Evolutionary conservation across 2,329 filamentous ascomycete genomes (phyloP).

Genomic region (Raffaelea arxii): DNA sequence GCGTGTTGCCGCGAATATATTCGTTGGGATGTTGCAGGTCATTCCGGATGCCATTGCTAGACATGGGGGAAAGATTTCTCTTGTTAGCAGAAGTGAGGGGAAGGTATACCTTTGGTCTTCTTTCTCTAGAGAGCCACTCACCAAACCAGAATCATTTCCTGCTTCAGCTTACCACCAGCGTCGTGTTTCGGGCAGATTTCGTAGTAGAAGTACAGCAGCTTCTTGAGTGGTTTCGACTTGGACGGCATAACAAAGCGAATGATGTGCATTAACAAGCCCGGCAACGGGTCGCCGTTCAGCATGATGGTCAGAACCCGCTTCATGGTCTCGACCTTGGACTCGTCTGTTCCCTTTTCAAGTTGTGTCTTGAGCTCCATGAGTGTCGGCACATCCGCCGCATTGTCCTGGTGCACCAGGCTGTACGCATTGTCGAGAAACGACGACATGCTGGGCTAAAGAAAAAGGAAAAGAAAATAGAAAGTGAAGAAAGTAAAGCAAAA

Average conservation of each 20-base stretch:
- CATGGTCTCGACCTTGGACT: conserved; percentile 90
- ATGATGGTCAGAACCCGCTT: conserved; percentile 93
- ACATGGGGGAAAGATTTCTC: too few species aligned
- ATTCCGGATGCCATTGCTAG: conserved; percentile 92
- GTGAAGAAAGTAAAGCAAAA: too few species aligned
- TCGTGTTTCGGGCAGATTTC: conserved; percentile 98
- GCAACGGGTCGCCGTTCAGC: conserved; percentile 96
- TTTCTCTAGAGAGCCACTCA: too few species aligned
- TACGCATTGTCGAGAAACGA: conserved; percentile 91
- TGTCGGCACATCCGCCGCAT: conserved; percentile 82
- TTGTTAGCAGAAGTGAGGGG: too few species aligned
- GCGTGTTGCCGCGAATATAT: conserved; percentile 95
- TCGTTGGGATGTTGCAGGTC: conserved; percentile 97
- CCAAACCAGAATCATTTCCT: conserved; percentile 99
- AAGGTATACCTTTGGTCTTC: too few species aligned
- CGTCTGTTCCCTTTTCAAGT: conserved; percentile 88
- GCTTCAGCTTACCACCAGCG: conserved; percentile 85
- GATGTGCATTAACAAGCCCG: conserved; percentile 95
- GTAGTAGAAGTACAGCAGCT: conserved; percentile 98
- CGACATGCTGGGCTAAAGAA: conserved; percentile 58
- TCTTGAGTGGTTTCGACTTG: conserved; percentile 93
- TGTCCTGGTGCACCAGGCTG: conserved; percentile 96
- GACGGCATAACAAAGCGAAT: conserved; percentile 99
- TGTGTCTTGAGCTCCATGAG: conserved; percentile 86
- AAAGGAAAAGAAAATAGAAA: too few species aligned